Evolutionary conservation across 352 stramenopile genomes (phyloP), one percentile per base, ranked within the genome.

Genomic region (Peronospora farinosa): DNA sequence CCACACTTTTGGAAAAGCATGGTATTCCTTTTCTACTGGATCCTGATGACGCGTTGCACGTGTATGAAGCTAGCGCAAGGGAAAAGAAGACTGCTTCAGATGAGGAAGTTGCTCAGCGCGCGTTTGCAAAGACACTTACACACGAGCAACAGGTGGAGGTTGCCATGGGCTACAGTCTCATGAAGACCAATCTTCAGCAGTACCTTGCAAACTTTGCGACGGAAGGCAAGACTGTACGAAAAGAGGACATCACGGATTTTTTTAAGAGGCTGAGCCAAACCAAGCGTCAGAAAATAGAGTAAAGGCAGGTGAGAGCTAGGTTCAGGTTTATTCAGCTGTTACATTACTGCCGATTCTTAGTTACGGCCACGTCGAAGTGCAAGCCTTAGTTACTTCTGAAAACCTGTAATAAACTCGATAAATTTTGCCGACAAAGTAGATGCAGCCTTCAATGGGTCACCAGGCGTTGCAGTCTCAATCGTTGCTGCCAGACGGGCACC

Each of bases 401-500:
- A 81, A 40, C 78, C 79, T 47, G 48, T 21, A 19, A 78, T 19
- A 36, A 79, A 75, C 46, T 72, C 69, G 40, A 86, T 81, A 4
- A 79, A 37, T 47, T 78, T 69, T 10, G 68, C 47, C 11, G 67
- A 72, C 31, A 82, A 41, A 38, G 74, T 75, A 16, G 60, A 47
- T 36, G 67, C 39, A 5, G 73, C 69, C 36, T 62, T 37, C 7
- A 88, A 51, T 17, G 66, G 47, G 19, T 93, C 76, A 19, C 86
- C 87, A 35, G 80, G 72, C 37, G 64, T 80, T 0, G 84, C 79
- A 12, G 78, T 86, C 64, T 96, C 87, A 37, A 96, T 84, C 35
- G 51, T 78, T 13, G 82, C 84, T 12, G 84, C 87, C 13, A 96
- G 57, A 28, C 87, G 79, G 17, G 87, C 95, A 30, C 92, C 96